Conservation (phyloP, 371 early-diverging fungal species). For the Conidiobolus incongruus region DNA sequence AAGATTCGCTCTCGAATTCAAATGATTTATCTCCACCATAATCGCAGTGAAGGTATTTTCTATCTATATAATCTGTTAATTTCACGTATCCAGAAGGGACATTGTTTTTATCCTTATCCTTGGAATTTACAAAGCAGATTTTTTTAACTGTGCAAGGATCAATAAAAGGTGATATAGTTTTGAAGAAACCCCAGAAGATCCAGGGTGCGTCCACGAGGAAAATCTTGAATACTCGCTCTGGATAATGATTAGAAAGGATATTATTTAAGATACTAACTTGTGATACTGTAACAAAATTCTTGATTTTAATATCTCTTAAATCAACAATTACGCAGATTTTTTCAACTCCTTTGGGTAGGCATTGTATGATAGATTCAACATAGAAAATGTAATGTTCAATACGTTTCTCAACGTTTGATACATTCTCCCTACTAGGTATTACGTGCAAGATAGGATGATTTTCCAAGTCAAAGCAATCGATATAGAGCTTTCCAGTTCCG, state of each 20-base stretch:
- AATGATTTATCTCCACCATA: not conserved
- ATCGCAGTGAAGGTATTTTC: not conserved
- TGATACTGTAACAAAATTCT: conserved; percentile 39
- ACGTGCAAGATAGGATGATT: conserved; percentile 50
- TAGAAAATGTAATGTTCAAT: conserved; percentile 52
- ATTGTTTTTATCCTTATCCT: conserved; percentile 12
- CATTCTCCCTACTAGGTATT: conserved; percentile 50
- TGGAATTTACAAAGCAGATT: conserved; percentile 51
- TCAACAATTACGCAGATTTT: conserved; percentile 57
- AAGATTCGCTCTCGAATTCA: not conserved
- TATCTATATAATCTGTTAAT: not conserved
- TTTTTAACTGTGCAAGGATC: conserved; percentile 74
- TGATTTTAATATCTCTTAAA: conserved; percentile 38
- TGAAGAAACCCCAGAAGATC: conserved; percentile 62
- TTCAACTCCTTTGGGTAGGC: conserved; percentile 52
- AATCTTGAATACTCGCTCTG: conserved; percentile 46
- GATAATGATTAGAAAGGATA: conserved; percentile 65
- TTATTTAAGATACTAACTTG: conserved; percentile 54
- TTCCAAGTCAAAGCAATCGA: conserved; percentile 45
- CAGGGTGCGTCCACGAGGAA: conserved; percentile 55
- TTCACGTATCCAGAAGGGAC: not conserved
- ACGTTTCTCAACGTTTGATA: conserved; percentile 48
- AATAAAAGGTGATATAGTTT: conserved; percentile 62
- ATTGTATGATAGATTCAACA: conserved; percentile 44
- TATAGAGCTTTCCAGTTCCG: conserved; percentile 53